These are phyloP conservation scores for Fusarium sp. DNA, from an alignment of 2,329 filamentous ascomycete genomes.

Conservation along the genomic window DNA sequence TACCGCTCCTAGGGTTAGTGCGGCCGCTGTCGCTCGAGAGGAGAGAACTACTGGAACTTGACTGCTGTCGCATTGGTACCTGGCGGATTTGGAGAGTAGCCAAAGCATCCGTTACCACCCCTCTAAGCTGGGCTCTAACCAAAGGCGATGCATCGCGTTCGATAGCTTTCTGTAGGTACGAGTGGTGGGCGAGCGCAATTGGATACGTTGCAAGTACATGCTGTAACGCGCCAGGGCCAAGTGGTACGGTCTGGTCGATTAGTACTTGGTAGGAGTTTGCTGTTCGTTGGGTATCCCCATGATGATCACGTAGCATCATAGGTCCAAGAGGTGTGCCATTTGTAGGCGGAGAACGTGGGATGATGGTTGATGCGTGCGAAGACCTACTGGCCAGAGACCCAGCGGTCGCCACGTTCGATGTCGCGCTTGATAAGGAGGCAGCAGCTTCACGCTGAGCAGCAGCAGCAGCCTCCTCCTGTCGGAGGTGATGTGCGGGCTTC, in stretches of 20 bases:
- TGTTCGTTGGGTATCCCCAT: conserved; percentile 49
- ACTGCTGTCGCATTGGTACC: conserved; percentile 45
- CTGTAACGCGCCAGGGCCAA: conserved; percentile 63
- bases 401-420: conserved; percentile 30
- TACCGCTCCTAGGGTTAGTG: conserved; percentile 15
- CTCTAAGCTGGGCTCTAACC: conserved; percentile 63
- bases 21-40: conserved; percentile 15
- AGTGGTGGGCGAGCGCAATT: conserved; percentile 62
- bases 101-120: conserved; percentile 62
- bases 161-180: conserved; percentile 64
- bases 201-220: conserved; percentile 63
- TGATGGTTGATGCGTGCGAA: conserved; percentile 15
- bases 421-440: conserved; percentile 25
- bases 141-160: conserved; percentile 65
- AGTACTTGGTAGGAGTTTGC: conserved; percentile 62
- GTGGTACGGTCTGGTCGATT: conserved; percentile 67
- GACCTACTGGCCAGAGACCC: conserved; percentile 19
- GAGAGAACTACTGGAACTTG: conserved; percentile 16
- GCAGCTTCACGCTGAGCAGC: conserved; percentile 58
- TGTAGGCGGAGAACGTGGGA: conserved; percentile 22
- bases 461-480: conserved; percentile 77
- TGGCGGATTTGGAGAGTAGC: conserved; percentile 62
- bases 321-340: conserved; percentile 26
- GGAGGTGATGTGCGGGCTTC: conserved; percentile 80
- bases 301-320: conserved; percentile 45